Evolutionary conservation across 2,329 filamentous ascomycete species (phyloP).

Genomic region (Ustulina deusta): DNA sequence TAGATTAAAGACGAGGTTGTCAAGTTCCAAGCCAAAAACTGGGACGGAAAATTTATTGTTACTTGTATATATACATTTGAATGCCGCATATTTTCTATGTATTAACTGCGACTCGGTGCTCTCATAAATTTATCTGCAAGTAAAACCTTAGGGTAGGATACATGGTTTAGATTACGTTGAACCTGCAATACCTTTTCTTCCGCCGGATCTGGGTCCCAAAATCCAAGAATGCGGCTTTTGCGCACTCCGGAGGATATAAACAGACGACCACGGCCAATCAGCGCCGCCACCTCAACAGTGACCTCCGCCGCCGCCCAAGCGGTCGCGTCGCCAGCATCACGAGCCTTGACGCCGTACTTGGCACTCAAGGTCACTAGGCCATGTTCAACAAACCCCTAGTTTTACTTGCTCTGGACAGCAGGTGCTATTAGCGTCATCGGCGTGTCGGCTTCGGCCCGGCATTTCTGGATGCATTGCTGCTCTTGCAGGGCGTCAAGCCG

Average conservation of each 20-base stretch:
- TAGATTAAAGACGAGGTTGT: too few relatives aligned
- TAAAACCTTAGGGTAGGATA: too few relatives aligned
- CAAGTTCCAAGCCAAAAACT: too few relatives aligned
- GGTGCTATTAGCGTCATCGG: background rate
- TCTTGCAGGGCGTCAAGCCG: background rate
- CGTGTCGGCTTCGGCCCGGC: slow-evolving; percentile 1
- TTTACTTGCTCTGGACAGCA: background rate
- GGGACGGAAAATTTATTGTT: background rate
- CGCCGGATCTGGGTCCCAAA: slow-evolving; percentile 63
- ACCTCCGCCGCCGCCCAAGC: slow-evolving; percentile 56
- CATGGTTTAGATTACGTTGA: background rate
- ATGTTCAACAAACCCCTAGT: slow-evolving; percentile 49
- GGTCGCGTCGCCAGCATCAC: slow-evolving; percentile 39
- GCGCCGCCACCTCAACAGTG: slow-evolving; percentile 59
- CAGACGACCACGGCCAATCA: slow-evolving; percentile 56
- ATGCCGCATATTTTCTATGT: background rate
- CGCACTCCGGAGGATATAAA: slow-evolving; percentile 37
- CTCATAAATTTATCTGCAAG: too few relatives aligned
- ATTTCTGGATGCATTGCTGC: background rate
- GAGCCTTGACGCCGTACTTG: slow-evolving; percentile 59
- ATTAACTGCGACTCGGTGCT: too few relatives aligned
- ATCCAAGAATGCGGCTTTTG: slow-evolving; percentile 61
- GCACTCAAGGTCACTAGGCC: slow-evolving; percentile 63
- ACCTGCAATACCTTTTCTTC: slow-evolving; percentile 60
- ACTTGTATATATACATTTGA: background rate